phyloP scores from a whole-genome alignment of 805 yeast species.

The Ogataea paradorogensis region DNA sequence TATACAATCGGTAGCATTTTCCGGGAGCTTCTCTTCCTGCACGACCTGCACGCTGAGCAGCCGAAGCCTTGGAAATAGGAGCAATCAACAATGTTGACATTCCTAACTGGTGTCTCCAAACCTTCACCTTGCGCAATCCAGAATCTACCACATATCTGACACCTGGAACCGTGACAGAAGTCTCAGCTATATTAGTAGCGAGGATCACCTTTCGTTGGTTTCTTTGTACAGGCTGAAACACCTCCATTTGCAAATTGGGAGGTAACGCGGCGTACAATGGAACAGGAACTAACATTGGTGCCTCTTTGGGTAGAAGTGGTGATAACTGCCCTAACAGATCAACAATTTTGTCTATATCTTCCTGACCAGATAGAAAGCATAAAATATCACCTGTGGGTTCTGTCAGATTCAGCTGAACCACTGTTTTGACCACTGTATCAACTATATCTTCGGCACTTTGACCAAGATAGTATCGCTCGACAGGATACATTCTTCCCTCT shows the following conservation, averaged over 20 bases:
- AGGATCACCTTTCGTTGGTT: constrained; percentile 79
- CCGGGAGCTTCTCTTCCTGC: constrained; percentile 99
- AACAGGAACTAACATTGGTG: constrained; percentile 70
- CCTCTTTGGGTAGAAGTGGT: constrained; percentile 65
- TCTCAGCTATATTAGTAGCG: constrained; percentile 96
- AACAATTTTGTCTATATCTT: constrained; percentile 88
- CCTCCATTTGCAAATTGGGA: constrained; percentile 74
- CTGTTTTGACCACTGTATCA: constrained; percentile 69
- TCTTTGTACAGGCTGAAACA: constrained; percentile 65
- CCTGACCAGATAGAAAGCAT: constrained; percentile 94
- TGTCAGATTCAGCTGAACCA: constrained; percentile 72
- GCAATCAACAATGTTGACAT: constrained; percentile 89
- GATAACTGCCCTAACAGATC: constrained; percentile 57
- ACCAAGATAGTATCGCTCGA: constrained; percentile 63
- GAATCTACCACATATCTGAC: constrained; percentile 90
- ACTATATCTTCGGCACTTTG: constrained; percentile 77
- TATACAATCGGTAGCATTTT: constrained; percentile 79
- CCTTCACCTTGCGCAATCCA: constrained; percentile 89
- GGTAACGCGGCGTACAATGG: constrained; percentile 95
- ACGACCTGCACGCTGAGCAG: constrained; percentile 94
- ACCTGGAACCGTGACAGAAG: constrained; percentile 94
- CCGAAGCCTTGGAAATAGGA: constrained; percentile 91
- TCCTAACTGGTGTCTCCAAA: constrained; percentile 91
- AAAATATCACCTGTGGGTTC: constrained; percentile 90
- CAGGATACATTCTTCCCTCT: constrained; percentile 88